These are phyloP conservation scores for Botrytis fragariae DNA, from an alignment of 2,329 filamentous ascomycete genomes.

Conservation along the genomic window DNA sequence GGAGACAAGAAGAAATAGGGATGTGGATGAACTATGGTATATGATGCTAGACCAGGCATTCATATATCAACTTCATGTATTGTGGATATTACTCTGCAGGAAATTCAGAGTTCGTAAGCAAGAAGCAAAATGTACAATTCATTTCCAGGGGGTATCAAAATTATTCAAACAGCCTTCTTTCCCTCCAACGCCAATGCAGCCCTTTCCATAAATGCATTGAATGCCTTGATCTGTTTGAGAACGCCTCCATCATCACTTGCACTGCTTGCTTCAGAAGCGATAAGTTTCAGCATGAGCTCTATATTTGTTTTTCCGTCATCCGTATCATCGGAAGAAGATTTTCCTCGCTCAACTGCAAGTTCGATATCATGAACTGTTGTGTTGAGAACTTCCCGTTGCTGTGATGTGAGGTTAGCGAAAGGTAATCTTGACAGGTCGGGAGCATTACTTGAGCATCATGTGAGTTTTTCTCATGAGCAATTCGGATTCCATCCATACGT, in stretches of 20 bases:
- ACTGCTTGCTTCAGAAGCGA: conserved; percentile 54
- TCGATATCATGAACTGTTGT: conserved; percentile 61
- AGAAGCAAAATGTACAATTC: neutral
- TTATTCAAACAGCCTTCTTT: conserved; percentile 25
- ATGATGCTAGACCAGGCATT: neutral
- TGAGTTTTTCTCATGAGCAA: conserved; percentile 55
- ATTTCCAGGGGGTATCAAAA: conserved; percentile 17
- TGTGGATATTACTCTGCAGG: neutral
- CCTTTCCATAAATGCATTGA: conserved; percentile 63
- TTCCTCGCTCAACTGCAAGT: conserved; percentile 51
- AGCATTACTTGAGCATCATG: conserved; percentile 49
- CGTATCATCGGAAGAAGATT: conserved; percentile 48
- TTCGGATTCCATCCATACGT: conserved; percentile 61
- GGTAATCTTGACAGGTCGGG: neutral
- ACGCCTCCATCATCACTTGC: conserved; percentile 50
- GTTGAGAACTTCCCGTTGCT: conserved; percentile 52
- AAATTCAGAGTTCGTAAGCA: neutral
- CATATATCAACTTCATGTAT: neutral
- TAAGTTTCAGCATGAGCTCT: conserved; percentile 54
- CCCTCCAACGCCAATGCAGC: conserved; percentile 55
- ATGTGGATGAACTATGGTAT: too few species aligned
- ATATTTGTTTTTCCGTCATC: conserved; percentile 53
- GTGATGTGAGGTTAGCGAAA: conserved; percentile 24
- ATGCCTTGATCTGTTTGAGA: conserved; percentile 56
- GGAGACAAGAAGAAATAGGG: neutral